Base-by-base conservation (phyloP, 768 basidiomycete species). In the Lyophyllum shimeji region DNA sequence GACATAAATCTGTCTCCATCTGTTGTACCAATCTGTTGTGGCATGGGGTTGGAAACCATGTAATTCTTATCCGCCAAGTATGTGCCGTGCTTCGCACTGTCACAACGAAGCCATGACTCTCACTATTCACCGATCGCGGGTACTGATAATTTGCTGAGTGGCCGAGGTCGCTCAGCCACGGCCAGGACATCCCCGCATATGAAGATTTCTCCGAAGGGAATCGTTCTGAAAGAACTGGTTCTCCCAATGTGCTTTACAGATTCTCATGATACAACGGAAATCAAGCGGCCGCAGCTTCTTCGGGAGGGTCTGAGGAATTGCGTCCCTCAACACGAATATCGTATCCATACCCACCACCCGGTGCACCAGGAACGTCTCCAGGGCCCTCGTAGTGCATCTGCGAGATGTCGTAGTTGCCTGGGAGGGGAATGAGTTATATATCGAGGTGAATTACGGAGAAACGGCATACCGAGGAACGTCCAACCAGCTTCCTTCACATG, bases 401-500 rank as follows among this genome's bases (percentile, higher is more conserved):
- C 42, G 86, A 85, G 60, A 98, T 76, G 70, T 98, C 95, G 76
- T 93, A 95, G 77, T 95, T 96, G 57, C 90, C 94, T 96, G 68
- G 5, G 53, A 46, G 55, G 40, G 31, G 53, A 66, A 54, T 20
- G 50, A 18, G 44, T 56, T 21, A 42, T n/a, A 42, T 29, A 33
- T 7, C 31, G 20, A 46, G 21, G 40, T 24, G 34, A 12, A 40
- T 21, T 31, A 52, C 31, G n/a, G 39, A 50, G 15, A 2, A 24
- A 40, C 34, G 40, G 75, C 84, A 39, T 66, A 94, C 95, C 92
- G 65, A 98, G 90, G 76, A 98, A 98, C 60, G 87, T 80, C 97
- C 97, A 99, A 5, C 96, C 96, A 56, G 90, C 82, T 70, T 96
- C 87, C 69, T 93, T 89, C 66, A 99, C 92, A 58, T 97, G 95